Evolutionary conservation across 768 basidiomycete genomes (phyloP).

Genomic region (Boletus reticulatus): DNA sequence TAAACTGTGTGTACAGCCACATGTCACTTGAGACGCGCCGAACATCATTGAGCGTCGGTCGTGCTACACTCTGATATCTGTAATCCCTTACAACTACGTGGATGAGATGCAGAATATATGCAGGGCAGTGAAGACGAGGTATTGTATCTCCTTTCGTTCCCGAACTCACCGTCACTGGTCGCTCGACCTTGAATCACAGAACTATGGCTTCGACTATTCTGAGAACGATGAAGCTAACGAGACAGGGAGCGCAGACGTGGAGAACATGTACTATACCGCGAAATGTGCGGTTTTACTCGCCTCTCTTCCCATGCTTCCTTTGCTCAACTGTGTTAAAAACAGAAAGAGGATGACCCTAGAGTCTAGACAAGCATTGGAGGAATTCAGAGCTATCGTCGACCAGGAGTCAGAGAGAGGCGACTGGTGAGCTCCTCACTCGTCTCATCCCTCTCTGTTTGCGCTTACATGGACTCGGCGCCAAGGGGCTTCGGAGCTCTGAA

Average conservation of each 20-base stretch:
- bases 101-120: conserved; percentile 96
- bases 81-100: conserved; percentile 36
- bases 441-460: neutral
- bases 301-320: neutral
- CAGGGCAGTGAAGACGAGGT: conserved; percentile 87
- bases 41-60: neutral
- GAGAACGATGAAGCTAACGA: conserved; percentile 84
- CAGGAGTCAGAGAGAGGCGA: conserved; percentile 92
- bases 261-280: conserved; percentile 98
- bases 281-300: conserved; percentile 62
- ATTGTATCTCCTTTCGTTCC: conserved; percentile 11
- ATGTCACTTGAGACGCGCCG: neutral
- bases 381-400: conserved; percentile 85
- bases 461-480: conserved; percentile 1
- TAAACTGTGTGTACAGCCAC: no score
- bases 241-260: conserved; percentile 81
- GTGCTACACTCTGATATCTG: neutral
- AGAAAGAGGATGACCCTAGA: conserved; percentile 94
- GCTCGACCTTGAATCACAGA: conserved; percentile 44
- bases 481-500: conserved; percentile 99
- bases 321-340: neutral
- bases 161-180: neutral
- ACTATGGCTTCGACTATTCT: conserved; percentile 96
- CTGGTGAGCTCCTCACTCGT: conserved; percentile 59
- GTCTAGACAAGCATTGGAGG: conserved; percentile 89